Evolutionary conservation across 371 early-diverging fungal species (phyloP), one percentile per base, ranked within the genome.

Genomic region (Synchytrium microbalum): DNA sequence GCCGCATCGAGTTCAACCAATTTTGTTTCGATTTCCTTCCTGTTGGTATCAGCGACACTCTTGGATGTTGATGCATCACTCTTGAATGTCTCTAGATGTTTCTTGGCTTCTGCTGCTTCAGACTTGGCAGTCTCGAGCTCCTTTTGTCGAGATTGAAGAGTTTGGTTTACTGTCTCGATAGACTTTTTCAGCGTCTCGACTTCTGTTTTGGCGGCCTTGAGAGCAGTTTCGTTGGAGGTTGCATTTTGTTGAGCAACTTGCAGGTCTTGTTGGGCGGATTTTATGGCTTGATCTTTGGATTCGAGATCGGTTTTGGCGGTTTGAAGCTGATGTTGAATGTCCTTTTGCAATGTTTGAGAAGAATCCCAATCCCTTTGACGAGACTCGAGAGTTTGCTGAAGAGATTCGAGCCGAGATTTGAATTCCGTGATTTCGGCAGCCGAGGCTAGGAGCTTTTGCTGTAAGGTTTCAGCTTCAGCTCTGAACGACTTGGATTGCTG

Each of bases 141-240:
- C 3, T 28, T 16, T 28, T 16, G 23, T 65, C 62, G 46, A 5
- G 46, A 5, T 24, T 65, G 64, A 0, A 64, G 64, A 54, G 32
- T 32, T 30, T 55, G 30, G 58, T 26, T 64, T 29, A 64, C 26
- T 8, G 32, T 27, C 28, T 64, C 60, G n/a, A 63, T 29, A 33
- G 59, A 52, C 19, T 46, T 24, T 28, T 60, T 64, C 13, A 68
- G 53, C 30, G 31, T 31, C 2, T 65, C 69, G 23, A 68, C 57
- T 38, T 68, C 69, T 1, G 63, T 28, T 27, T 66, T 25, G 5
- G 68, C 68, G 5, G 65, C 30, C 32, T 67, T 64, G 14, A 67
- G 33, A 51, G 63, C 33, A n/a, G n/a, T n/a, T n/a, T n/a, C n/a
- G n/a, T n/a, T n/a, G n/a, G n/a, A n/a, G n/a, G n/a, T n/a, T n/a